These are phyloP conservation scores for Selenicereus undatus DNA, from an alignment of 148 eudicot genomes.

Conservation along the genomic window DNA sequence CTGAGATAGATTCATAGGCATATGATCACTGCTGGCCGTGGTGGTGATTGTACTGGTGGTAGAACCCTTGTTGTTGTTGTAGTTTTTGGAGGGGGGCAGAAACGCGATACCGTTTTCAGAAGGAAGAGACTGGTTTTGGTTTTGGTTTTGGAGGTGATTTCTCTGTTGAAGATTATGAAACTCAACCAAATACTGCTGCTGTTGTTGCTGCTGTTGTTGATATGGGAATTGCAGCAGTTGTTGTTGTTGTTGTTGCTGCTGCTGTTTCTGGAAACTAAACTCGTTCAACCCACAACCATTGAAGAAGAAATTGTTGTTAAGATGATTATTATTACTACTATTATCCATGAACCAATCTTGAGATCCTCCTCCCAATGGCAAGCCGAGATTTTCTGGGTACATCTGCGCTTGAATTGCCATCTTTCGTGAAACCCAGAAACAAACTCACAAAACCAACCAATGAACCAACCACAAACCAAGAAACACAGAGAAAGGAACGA, in stretches of 20 bases:
- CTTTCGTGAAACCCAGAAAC: not conserved
- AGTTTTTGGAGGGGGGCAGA: conserved; percentile 16
- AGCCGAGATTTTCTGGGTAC: conserved; percentile 44
- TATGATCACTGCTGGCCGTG: conserved; percentile 15
- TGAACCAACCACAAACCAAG: not conserved
- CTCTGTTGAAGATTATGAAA: conserved; percentile 13
- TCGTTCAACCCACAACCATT: conserved; percentile 30
- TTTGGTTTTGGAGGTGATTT: not conserved
- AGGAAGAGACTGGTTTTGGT: not conserved
- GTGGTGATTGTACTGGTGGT: conserved; percentile 23
- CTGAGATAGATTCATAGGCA: conserved; percentile 25
- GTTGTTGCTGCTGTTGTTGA: conserved; percentile 18
- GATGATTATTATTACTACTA: conserved; percentile 20
- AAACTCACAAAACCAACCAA: not conserved
- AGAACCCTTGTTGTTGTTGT: not conserved
- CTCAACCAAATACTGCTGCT: conserved; percentile 20
- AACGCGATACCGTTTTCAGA: conserved; percentile 14
- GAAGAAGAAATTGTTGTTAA: not conserved
- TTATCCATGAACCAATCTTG: conserved; percentile 24
- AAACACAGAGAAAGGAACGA: not conserved
- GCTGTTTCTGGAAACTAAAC: conserved; percentile 20
- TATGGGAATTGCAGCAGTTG: not conserved
- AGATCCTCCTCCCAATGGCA: conserved; percentile 25
- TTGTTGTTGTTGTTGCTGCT: conserved; percentile 21
- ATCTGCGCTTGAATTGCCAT: conserved; percentile 70